Conservation (phyloP, 1,284 basidiomycete genomes). For the Xerocomus cyaneibrunnescens region DNA sequence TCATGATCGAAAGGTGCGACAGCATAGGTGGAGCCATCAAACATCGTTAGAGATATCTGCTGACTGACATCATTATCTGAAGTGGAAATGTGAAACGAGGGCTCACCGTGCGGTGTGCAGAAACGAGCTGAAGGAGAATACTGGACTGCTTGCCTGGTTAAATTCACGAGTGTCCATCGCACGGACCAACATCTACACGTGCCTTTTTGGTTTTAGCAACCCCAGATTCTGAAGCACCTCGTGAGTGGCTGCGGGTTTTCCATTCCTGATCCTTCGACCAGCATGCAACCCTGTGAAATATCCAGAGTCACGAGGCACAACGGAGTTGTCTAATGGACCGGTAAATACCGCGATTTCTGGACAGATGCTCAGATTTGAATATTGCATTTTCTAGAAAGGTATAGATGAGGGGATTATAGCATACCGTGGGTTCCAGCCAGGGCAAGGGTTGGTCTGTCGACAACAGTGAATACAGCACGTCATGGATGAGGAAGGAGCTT, state of each 20-base stretch:
- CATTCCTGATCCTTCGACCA: background rate
- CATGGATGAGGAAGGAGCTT: background rate
- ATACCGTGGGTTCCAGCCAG: background rate
- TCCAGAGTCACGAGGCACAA: background rate
- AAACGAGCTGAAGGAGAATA: background rate
- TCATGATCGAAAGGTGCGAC: constrained; percentile 24
- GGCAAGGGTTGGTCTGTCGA: background rate
- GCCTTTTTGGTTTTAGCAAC: background rate
- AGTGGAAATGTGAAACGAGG: background rate
- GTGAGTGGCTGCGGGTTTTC: background rate
- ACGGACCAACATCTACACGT: background rate
- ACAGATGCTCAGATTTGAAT: background rate
- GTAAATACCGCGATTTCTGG: background rate
- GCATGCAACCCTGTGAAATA: background rate
- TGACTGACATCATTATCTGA: background rate
- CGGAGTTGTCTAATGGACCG: background rate
- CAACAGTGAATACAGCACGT: background rate
- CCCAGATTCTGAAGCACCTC: background rate
- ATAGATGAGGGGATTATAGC: background rate
- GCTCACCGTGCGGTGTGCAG: background rate
- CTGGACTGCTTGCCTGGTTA: background rate
- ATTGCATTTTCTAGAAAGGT: background rate
- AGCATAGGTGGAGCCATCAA: background rate
- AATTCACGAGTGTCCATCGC: background rate
- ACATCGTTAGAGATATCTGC: background rate